A percentile compares a stretch with the other conserved stretches of the same genome.
Conservation (phyloP, 2,329 filamentous ascomycete genomes). For the Xylaria sp. region DNA sequence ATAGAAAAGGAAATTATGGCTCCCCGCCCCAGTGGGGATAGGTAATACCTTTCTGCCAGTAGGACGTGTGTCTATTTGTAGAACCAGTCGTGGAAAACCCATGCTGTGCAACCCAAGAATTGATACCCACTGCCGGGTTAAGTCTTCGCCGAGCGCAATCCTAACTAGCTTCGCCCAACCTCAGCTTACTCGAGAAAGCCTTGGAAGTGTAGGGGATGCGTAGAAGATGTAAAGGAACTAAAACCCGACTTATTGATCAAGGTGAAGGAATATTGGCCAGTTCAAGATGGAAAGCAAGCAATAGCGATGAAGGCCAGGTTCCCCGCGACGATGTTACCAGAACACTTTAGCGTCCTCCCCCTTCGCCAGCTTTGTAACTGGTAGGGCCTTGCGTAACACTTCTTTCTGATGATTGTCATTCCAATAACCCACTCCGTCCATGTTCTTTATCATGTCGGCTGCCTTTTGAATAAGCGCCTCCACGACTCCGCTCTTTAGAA, state of each 20-base stretch:
- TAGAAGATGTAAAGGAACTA: not conserved
- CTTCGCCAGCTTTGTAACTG: slow-evolving; percentile 13
- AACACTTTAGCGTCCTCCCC: not conserved
- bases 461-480: slow-evolving; percentile 34
- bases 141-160: not conserved
- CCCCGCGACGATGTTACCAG: slow-evolving; percentile 10
- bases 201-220: not conserved
- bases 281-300: not conserved
- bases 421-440: slow-evolving; percentile 40
- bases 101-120: too few relatives aligned
- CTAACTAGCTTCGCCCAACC: not conserved
- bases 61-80: not conserved
- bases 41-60: not conserved
- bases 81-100: too few relatives aligned
- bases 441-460: slow-evolving; percentile 33
- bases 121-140: not conserved
- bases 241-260: too few relatives aligned
- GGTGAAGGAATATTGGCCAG: not conserved
- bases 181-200: not conserved
- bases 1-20: too few relatives aligned
- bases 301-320: too few relatives aligned
- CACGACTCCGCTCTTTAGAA: slow-evolving; percentile 32
- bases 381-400: not conserved
- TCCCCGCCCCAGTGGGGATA: too few relatives aligned
- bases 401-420: slow-evolving; percentile 36